Base-by-base conservation (phyloP, 2,329 filamentous ascomycete genomes). In the Calonectria crousiana region DNA sequence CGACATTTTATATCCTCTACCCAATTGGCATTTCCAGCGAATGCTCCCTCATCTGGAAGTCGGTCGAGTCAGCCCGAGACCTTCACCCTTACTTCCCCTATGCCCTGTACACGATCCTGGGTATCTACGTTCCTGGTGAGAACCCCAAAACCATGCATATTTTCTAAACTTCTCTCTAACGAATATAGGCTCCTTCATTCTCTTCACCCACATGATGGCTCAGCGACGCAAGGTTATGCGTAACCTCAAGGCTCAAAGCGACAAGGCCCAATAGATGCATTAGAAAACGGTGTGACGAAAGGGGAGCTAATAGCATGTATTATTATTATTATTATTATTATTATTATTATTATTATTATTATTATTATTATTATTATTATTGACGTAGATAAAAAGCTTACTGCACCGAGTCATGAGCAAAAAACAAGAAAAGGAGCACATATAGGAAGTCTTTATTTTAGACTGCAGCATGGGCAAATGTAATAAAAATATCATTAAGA, bases 181-280 rank as follows among this genome's bases (percentile, higher is more conserved):
- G 36, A 32, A 1, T 9, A 14, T 3, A 47, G 93, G 95, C 87
- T 82, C 94, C 5, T 98, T 97, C 81, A 90, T 97, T 71, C 86
- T 98, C 72, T 98, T 97, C 83, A 95, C 94, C 28, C 94, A 99
- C 85, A 98, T 99, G 97, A 95, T 98, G 89, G 89, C 90, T 75
- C 97, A 99, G 89, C 90, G 96, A 79, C 90, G 91, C 78, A 98
- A 95, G 90, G 91, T 96, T 69, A 88, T 95, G 87, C 90, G 91
- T 69, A 90, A 89, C 51, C 90, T 92, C 82, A 91, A 90, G 85
- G 80, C 83, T 34, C 81, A 87, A 77, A 82, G 86, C 62, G 80
- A 81, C 60, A 88, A 89, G 82, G 86, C 86, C 18, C 78, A 80
- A 69, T 81, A 75, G 51, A 69, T 18, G 44, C 26, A 53, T 38